Percentiles rank a stretch among this genome's conserved stretches.
These are phyloP conservation scores for Orbilia javanica DNA, from an alignment of 2,329 filamentous ascomycete genomes.

Conservation along the genomic window DNA sequence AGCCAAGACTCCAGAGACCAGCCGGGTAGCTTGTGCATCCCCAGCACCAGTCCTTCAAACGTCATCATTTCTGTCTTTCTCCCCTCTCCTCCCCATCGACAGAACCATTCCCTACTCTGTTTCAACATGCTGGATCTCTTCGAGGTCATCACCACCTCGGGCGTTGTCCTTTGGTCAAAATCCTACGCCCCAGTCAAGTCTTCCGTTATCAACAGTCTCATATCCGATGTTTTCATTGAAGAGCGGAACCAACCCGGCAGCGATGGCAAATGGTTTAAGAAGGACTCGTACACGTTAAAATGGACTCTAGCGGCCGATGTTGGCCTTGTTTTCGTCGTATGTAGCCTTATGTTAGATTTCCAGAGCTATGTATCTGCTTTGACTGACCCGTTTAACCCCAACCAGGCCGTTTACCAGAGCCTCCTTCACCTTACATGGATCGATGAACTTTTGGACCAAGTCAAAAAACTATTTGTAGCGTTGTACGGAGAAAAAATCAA, in stretches of 20 bases:
- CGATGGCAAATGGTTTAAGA: slow-evolving; percentile 78
- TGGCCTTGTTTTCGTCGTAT: slow-evolving; percentile 92
- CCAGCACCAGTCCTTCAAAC: too few species aligned
- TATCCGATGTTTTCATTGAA: slow-evolving; percentile 97
- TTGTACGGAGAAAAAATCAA: slow-evolving; percentile 90
- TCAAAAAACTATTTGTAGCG: slow-evolving; percentile 89
- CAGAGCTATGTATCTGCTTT: neutral
- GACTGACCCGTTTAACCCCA: slow-evolving; percentile 57
- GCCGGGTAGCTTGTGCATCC: too few species aligned
- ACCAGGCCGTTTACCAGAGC: slow-evolving; percentile 93
- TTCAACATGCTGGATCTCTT: slow-evolving; percentile 84
- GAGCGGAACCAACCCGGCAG: slow-evolving; percentile 77
- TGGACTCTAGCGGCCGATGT: slow-evolving; percentile 94
- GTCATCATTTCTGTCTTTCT: neutral
- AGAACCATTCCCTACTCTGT: too few species aligned
- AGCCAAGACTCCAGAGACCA: too few species aligned
- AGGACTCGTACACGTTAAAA: slow-evolving; percentile 93
- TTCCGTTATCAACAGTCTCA: slow-evolving; percentile 90
- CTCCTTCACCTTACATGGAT: slow-evolving; percentile 96
- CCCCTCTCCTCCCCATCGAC: neutral
- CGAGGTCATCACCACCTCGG: slow-evolving; percentile 94
- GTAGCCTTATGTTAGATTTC: slow-evolving; percentile 62
- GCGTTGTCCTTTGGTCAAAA: slow-evolving; percentile 96
- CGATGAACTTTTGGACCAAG: slow-evolving; percentile 94
- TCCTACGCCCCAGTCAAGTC: slow-evolving; percentile 83